Conservation (phyloP, 2,329 filamentous ascomycete species). For the Pseudogymnoascus sp. region DNA sequence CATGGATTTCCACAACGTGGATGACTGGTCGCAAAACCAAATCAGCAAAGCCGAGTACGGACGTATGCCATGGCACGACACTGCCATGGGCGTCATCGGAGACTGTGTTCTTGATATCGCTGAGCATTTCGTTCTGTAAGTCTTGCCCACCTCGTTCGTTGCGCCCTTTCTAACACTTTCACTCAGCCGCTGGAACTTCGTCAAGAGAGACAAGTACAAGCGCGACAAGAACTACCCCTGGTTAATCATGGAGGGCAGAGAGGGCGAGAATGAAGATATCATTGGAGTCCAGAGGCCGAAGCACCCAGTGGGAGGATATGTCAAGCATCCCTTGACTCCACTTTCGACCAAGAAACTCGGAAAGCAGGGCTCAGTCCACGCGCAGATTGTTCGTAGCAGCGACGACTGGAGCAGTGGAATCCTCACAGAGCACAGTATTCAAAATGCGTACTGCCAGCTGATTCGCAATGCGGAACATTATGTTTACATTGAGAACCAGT, state of each 20-base stretch:
- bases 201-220: conserved; percentile 98
- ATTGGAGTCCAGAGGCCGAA: conserved; percentile 82
- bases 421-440: conserved; percentile 73
- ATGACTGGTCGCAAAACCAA: conserved; percentile 90
- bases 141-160: not conserved
- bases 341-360: conserved; percentile 56
- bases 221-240: conserved; percentile 76
- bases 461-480: conserved; percentile 85
- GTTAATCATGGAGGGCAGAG: conserved; percentile 69
- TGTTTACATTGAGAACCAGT: conserved; percentile 98
- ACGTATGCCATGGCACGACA: conserved; percentile 98
- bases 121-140: conserved; percentile 74
- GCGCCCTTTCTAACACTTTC: not conserved
- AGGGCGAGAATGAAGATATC: conserved; percentile 73
- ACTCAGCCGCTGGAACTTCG: conserved; percentile 73
- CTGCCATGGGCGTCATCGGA: conserved; percentile 83
- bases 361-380: conserved; percentile 65
- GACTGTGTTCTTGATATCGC: conserved; percentile 89
- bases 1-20: conserved; percentile 87
- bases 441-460: conserved; percentile 77
- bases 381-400: conserved; percentile 83
- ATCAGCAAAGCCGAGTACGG: conserved; percentile 85
- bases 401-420: conserved; percentile 93
- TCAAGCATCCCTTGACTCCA: conserved; percentile 68
- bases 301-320: conserved; percentile 81